These are phyloP conservation scores for Viola pubescens DNA, from an alignment of 441 rosid genomes.

Conservation along the genomic window DNA sequence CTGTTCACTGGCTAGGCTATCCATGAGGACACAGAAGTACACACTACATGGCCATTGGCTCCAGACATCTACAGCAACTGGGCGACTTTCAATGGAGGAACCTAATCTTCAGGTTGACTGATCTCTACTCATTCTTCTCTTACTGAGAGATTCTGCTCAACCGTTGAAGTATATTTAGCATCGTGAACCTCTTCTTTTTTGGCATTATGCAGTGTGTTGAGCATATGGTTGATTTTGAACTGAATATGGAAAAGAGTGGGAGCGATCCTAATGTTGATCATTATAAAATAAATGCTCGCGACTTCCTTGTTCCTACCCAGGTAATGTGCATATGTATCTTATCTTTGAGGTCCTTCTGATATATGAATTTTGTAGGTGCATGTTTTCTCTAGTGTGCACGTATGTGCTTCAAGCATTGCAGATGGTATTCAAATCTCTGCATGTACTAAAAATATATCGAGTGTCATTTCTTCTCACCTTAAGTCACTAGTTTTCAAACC, in stretches of 20 bases:
- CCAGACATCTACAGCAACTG: conserved; percentile 97
- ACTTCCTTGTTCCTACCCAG: conserved; percentile 86
- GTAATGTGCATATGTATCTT: conserved; percentile 34
- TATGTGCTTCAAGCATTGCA: no score
- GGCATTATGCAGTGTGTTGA: conserved; percentile 78
- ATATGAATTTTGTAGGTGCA: background rate
- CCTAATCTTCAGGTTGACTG: conserved; percentile 92
- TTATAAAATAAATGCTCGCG: conserved; percentile 74
- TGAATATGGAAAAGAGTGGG: conserved; percentile 39
- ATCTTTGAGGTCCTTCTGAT: conserved; percentile 3
- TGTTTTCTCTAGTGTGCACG: background rate
- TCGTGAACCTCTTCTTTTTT: conserved; percentile 20
- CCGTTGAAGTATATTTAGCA: background rate
- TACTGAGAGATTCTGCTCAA: background rate
- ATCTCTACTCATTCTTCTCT: background rate
- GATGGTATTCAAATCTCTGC: no score
- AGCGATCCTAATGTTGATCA: conserved; percentile 27
- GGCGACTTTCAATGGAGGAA: conserved; percentile 64
- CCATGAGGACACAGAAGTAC: conserved; percentile 60
- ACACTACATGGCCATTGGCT: conserved; percentile 91
- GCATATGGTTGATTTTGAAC: conserved; percentile 67
- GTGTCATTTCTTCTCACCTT: background rate
- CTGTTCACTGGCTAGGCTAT: conserved; percentile 74
- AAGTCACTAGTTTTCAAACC: background rate
- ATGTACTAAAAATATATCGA: background rate